These are phyloP conservation scores for Sphagnum contortum DNA, from an alignment of 225 moss, liverwort and hornwort genomes.

Conservation along the genomic window DNA sequence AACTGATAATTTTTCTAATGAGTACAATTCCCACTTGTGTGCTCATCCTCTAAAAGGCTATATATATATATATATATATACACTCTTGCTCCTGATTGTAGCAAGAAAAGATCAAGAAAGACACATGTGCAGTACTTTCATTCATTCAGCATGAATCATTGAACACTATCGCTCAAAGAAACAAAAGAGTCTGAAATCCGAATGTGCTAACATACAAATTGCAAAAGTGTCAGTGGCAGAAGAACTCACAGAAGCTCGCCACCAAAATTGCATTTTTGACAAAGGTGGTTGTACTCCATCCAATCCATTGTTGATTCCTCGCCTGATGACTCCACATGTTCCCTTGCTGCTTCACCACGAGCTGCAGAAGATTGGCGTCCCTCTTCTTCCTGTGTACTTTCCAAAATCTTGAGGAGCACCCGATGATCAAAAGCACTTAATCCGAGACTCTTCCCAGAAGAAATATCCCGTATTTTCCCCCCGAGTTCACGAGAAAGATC, in stretches of 20 bases:
- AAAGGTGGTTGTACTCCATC: conserved; percentile 13
- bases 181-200: too few relatives aligned
- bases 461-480: not conserved
- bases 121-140: too few relatives aligned
- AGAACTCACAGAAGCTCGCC: conserved; percentile 36
- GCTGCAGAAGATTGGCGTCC: conserved; percentile 9
- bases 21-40: too few relatives aligned
- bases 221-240: too few relatives aligned
- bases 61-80: too few relatives aligned
- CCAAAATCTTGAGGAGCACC: conserved; percentile 3
- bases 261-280: conserved; percentile 29
- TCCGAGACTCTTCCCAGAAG: not conserved
- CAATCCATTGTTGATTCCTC: conserved; percentile 16
- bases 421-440: conserved; percentile 20
- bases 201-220: too few relatives aligned
- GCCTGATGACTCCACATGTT: conserved; percentile 5
- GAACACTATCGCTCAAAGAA: too few relatives aligned
- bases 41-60: too few relatives aligned
- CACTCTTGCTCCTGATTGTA: too few relatives aligned
- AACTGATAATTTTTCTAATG: not conserved
- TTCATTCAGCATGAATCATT: too few relatives aligned
- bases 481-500: conserved; percentile 18
- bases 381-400: not conserved
- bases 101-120: too few relatives aligned
- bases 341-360: too few relatives aligned